Evolutionary conservation across 2,329 filamentous ascomycete species (phyloP).

Genomic region (Trichothecium roseum): DNA sequence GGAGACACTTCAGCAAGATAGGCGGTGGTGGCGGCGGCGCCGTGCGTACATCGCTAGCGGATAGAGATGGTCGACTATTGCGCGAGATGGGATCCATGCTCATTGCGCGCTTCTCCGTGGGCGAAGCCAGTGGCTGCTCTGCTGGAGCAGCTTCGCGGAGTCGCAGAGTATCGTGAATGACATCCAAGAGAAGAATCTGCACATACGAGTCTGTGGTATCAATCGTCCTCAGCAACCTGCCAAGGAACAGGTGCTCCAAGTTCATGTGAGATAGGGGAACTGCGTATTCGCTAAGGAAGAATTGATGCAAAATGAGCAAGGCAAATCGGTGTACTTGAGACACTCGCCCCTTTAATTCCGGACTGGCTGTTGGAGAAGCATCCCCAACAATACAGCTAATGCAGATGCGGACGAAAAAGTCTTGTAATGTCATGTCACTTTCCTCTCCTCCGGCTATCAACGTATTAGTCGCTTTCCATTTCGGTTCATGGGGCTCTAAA

Average conservation of each 20-base stretch:
- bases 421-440: slow-evolving; percentile 51
- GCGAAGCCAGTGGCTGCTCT: slow-evolving; percentile 32
- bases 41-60: slow-evolving; percentile 15
- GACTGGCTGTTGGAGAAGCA: slow-evolving; percentile 7
- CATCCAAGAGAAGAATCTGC: slow-evolving; percentile 68
- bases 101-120: slow-evolving; percentile 34
- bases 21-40: slow-evolving; percentile 43
- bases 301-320: slow-evolving; percentile 58
- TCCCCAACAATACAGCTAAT: slow-evolving; percentile 44
- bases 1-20: slow-evolving; percentile 72
- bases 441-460: slow-evolving; percentile 37
- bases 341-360: slow-evolving; percentile 29
- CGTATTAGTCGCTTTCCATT: slow-evolving; percentile 10
- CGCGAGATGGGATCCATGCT: slow-evolving; percentile 28
- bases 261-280: slow-evolving; percentile 49
- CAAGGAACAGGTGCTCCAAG: slow-evolving; percentile 61
- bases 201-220: slow-evolving; percentile 55
- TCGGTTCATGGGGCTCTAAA: background rate
- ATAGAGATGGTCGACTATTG: slow-evolving; percentile 26
- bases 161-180: slow-evolving; percentile 65
- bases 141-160: slow-evolving; percentile 37
- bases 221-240: slow-evolving; percentile 53
- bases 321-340: slow-evolving; percentile 62
- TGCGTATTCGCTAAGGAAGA: slow-evolving; percentile 55
- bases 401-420: slow-evolving; percentile 57